Percentiles rank a stretch among this genome's conserved stretches.
Conservation (phyloP, 2,329 filamentous ascomycete genomes). For the Colletotrichum sublineola region DNA sequence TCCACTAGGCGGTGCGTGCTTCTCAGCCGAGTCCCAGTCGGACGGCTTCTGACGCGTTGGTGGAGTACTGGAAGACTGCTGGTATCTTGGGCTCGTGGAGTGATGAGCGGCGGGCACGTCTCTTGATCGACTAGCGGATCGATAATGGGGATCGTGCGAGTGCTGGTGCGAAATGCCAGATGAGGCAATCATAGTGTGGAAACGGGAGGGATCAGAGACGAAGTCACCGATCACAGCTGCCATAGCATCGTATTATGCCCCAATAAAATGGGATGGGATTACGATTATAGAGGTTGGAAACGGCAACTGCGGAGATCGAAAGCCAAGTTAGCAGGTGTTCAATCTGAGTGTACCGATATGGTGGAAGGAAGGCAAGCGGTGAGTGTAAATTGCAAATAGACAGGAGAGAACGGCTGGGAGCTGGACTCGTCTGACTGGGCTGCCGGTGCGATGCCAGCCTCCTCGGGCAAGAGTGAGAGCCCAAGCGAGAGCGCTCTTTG, state of each 20-base stretch:
- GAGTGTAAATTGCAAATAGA: not conserved
- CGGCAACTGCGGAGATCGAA: slow-evolving; percentile 26
- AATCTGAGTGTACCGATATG: too few species aligned
- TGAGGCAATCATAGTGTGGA: slow-evolving; percentile 76
- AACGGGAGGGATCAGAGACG: slow-evolving; percentile 78
- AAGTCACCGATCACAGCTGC: slow-evolving; percentile 78
- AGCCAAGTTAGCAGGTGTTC: slow-evolving; percentile 5
- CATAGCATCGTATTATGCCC: slow-evolving; percentile 63
- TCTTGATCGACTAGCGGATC: slow-evolving; percentile 53
- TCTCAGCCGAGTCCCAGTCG: slow-evolving; percentile 36
- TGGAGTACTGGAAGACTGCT: slow-evolving; percentile 37
- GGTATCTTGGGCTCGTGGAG: slow-evolving; percentile 50
- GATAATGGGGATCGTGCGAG: slow-evolving; percentile 59
- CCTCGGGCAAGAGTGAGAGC: slow-evolving; percentile 2
- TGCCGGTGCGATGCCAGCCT: slow-evolving; percentile 15
- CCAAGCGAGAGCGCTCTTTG: slow-evolving; percentile 7
- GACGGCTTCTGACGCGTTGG: slow-evolving; percentile 37
- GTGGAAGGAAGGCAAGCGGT: not conserved
- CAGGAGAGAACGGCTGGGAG: not conserved
- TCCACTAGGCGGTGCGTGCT: slow-evolving; percentile 51
- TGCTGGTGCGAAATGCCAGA: slow-evolving; percentile 61
- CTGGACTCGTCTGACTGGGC: not conserved
- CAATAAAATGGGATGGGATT: slow-evolving; percentile 35
- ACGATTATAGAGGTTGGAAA: slow-evolving; percentile 40
- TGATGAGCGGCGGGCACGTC: slow-evolving; percentile 47